Conservation (phyloP, 2,329 filamentous ascomycete species). For the Colletotrichum navitas region DNA sequence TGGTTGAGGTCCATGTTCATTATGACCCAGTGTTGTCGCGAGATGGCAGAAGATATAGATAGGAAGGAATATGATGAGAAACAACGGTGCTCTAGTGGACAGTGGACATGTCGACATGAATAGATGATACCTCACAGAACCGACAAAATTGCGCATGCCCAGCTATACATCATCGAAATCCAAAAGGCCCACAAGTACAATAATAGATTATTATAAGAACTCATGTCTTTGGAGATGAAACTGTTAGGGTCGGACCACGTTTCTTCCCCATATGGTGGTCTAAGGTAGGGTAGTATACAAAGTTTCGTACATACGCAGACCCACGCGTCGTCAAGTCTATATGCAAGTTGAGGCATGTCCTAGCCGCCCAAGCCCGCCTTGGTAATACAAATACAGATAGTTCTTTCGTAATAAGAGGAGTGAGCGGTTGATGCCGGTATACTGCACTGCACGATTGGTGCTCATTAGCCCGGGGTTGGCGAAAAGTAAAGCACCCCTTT, state of each 20-base stretch:
- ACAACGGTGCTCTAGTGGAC: too few relatives aligned
- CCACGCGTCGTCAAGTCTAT: slow-evolving; percentile 41
- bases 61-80: neutral
- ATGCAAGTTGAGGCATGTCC: slow-evolving; percentile 38
- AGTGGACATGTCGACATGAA: neutral
- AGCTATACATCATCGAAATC: too few relatives aligned
- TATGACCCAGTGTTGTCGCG: too few relatives aligned
- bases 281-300: slow-evolving; percentile 42
- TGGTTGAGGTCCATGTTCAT: neutral
- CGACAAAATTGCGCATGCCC: neutral
- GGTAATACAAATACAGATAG: slow-evolving; percentile 41
- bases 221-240: neutral
- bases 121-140: neutral
- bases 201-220: neutral
- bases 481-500: neutral
- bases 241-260: slow-evolving; percentile 16
- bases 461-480: slow-evolving; percentile 20
- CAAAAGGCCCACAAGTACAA: neutral
- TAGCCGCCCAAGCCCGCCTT: slow-evolving; percentile 31
- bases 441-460: slow-evolving; percentile 23
- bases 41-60: too few relatives aligned
- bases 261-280: slow-evolving; percentile 19
- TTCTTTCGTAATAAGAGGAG: slow-evolving; percentile 33
- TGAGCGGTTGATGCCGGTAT: slow-evolving; percentile 25
- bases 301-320: slow-evolving; percentile 41